phyloP scores from a whole-genome alignment of 192 early-diverging fungal species.

The Coemansia asiatica region DNA sequence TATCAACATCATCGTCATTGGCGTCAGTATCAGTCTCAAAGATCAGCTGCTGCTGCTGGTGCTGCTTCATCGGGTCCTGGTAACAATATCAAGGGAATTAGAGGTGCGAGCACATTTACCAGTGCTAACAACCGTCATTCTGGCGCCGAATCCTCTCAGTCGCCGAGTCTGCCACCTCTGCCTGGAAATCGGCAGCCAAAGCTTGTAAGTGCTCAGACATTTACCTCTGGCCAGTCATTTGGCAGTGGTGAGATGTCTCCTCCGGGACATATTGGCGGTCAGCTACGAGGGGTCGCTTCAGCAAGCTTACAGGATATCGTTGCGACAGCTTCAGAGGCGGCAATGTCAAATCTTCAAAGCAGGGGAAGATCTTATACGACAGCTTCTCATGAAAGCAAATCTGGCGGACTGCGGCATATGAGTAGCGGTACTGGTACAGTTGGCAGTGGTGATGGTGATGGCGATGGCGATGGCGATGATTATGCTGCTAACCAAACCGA shows the following conservation, averaged over 20 bases:
- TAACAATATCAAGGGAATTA: neutral
- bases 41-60: neutral
- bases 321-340: conserved; percentile 15
- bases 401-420: conserved; percentile 6
- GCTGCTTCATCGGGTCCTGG: neutral
- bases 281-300: conserved; percentile 24
- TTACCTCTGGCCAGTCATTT: conserved; percentile 7
- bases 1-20: neutral
- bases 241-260: neutral
- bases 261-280: neutral
- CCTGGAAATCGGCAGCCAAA: neutral
- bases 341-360: neutral
- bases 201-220: conserved; percentile 19
- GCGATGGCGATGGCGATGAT: conserved; percentile 9
- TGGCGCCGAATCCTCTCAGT: neutral
- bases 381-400: conserved; percentile 2
- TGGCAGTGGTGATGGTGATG: conserved; percentile 1
- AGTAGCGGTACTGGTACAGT: conserved; percentile 7
- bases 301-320: conserved; percentile 11
- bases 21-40: conserved; percentile 4
- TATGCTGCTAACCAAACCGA: conserved; percentile 3
- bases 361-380: conserved; percentile 10
- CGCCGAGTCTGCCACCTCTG: neutral
- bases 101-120: conserved; percentile 21
- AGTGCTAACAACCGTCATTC: conserved; percentile 2